phyloP scores from a whole-genome alignment of 2,329 filamentous ascomycete species.

The Neonectria sp. region DNA sequence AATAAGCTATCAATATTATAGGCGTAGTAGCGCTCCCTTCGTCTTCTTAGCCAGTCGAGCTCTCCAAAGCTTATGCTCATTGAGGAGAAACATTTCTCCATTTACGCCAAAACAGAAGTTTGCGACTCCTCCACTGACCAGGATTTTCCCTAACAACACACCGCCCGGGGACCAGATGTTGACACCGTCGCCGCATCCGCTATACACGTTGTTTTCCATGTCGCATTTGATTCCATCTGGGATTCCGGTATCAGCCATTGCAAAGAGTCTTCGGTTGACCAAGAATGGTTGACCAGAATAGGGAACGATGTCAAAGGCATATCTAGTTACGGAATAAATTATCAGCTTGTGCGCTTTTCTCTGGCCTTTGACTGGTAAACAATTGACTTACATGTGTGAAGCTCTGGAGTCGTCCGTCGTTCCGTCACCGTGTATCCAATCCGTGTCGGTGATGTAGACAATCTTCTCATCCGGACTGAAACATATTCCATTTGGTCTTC shows the following conservation, averaged over 20 bases:
- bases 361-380: background rate
- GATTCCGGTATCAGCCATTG: slow-evolving; percentile 62
- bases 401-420: slow-evolving; percentile 45
- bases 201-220: slow-evolving; percentile 63
- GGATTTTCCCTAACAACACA: slow-evolving; percentile 61
- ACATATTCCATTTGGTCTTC: slow-evolving; percentile 61
- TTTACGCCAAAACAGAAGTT: slow-evolving; percentile 64
- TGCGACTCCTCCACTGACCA: slow-evolving; percentile 58
- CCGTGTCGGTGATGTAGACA: slow-evolving; percentile 63
- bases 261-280: slow-evolving; percentile 65
- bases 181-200: slow-evolving; percentile 64
- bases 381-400: slow-evolving; percentile 46
- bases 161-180: slow-evolving; percentile 64
- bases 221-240: slow-evolving; percentile 66
- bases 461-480: slow-evolving; percentile 62
- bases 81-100: slow-evolving; percentile 62
- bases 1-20: slow-evolving; percentile 1
- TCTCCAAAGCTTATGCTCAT: slow-evolving; percentile 61
- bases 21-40: slow-evolving; percentile 41
- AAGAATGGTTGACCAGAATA: slow-evolving; percentile 56
- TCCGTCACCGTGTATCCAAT: slow-evolving; percentile 53
- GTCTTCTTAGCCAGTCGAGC: slow-evolving; percentile 39
- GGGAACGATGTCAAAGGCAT: slow-evolving; percentile 53
- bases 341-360: background rate
- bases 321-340: slow-evolving; percentile 37